These are phyloP conservation scores for Passalora sequoiae DNA, from an alignment of 2,329 filamentous ascomycete species.

Conservation along the genomic window DNA sequence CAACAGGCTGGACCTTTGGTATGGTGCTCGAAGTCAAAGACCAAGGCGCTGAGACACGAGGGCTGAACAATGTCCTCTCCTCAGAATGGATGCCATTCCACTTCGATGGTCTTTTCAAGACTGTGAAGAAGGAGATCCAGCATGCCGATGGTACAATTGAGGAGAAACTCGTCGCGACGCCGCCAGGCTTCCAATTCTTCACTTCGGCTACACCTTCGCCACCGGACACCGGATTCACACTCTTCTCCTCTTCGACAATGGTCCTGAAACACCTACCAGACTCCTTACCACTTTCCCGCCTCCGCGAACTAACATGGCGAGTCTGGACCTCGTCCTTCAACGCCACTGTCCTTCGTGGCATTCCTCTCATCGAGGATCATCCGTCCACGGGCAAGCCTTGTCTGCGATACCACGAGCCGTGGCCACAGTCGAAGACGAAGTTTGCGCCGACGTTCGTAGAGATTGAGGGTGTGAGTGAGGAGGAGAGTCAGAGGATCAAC, in stretches of 20 bases:
- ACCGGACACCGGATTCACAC: slow-evolving; percentile 11
- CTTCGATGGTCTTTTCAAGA: slow-evolving; percentile 16
- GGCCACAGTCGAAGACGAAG: slow-evolving; percentile 7
- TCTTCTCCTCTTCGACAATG: slow-evolving; percentile 9
- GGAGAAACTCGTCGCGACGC: slow-evolving; percentile 11
- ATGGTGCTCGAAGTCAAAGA: slow-evolving; percentile 16
- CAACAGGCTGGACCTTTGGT: slow-evolving; percentile 14
- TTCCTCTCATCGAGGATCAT: slow-evolving; percentile 9
- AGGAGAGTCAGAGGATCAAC: slow-evolving; percentile 1
- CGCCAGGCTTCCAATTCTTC: slow-evolving; percentile 15
- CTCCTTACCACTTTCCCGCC: background rate
- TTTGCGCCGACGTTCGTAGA: slow-evolving; percentile 5
- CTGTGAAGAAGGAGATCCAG: slow-evolving; percentile 3
- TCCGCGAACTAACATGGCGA: slow-evolving; percentile 5
- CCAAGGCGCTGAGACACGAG: slow-evolving; percentile 7
- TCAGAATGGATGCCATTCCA: slow-evolving; percentile 17
- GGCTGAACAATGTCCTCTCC: slow-evolving; percentile 13
- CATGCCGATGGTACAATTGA: slow-evolving; percentile 8
- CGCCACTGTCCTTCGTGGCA: background rate
- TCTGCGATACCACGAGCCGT: slow-evolving; percentile 10
- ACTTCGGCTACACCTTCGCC: slow-evolving; percentile 9
- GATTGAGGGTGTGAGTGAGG: slow-evolving; percentile 7
- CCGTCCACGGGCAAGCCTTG: slow-evolving; percentile 4
- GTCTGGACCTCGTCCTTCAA: slow-evolving; percentile 9
- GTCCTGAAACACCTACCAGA: slow-evolving; percentile 7